phyloP scores from a whole-genome alignment of 306 rosid genomes.

The Cicer cuneatum region DNA sequence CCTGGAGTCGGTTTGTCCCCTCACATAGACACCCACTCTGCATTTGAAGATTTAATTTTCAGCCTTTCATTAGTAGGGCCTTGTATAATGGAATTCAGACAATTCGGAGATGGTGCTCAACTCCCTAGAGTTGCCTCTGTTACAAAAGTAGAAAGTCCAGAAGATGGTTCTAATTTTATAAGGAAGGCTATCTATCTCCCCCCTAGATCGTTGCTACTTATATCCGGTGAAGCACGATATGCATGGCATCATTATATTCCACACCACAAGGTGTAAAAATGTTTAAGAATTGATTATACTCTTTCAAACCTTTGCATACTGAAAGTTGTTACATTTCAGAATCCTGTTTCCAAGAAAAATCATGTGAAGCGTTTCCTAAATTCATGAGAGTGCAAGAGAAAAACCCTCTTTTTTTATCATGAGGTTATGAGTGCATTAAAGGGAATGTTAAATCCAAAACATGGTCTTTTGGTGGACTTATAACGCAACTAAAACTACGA shows the following conservation, averaged over 20 bases:
- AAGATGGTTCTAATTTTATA: slow-evolving; percentile 57
- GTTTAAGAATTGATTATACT: slow-evolving; percentile 6
- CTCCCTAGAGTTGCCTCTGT: slow-evolving; percentile 56
- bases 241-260: slow-evolving; percentile 96
- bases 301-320: neutral
- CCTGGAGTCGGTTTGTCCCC: slow-evolving; percentile 98
- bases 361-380: neutral
- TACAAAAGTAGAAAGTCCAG: slow-evolving; percentile 48
- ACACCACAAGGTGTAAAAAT: slow-evolving; percentile 73
- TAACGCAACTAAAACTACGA: slow-evolving; percentile 9
- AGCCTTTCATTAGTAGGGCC: slow-evolving; percentile 97
- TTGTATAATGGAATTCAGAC: slow-evolving; percentile 96
- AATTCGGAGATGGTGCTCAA: slow-evolving; percentile 56
- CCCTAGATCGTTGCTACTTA: slow-evolving; percentile 76
- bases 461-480: slow-evolving; percentile 15
- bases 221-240: slow-evolving; percentile 90
- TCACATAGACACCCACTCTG: slow-evolving; percentile 97
- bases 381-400: neutral
- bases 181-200: slow-evolving; percentile 79
- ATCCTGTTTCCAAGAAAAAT: slow-evolving; percentile 15
- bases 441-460: slow-evolving; percentile 3
- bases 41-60: slow-evolving; percentile 92
- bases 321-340: slow-evolving; percentile 27
- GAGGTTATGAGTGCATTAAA: neutral
- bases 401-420: neutral